Evolutionary conservation across 2,329 filamentous ascomycete genomes (phyloP), one percentile per base, ranked within the genome.

Genomic region (Sordariomycetes sp.): DNA sequence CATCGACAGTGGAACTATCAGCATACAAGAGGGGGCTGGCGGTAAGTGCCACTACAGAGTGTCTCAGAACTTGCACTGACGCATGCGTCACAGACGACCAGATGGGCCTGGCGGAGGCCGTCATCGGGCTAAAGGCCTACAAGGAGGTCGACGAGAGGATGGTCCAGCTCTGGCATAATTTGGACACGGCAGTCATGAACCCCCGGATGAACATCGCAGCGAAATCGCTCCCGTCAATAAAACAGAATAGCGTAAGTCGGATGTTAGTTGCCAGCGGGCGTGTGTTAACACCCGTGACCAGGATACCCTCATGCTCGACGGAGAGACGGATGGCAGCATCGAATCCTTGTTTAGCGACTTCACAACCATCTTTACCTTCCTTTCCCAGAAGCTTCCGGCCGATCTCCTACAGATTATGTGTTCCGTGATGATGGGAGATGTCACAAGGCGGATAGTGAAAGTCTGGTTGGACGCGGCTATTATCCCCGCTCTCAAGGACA

Each of bases 401-500:
- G 76, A 82, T 34, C 71, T 86, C 6, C 67, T 84, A 1, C 71
- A 75, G 53, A 76, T 81, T 1, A 72, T 96, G 1, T 87, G 87
- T 0, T 74, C 78, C 13, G 78, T 81, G 10, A 80, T 96, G 67
- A 80, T 96, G 68, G 84, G 84, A 0, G 76, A 80, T 45, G 70
- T 96, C 10, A 78, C 85, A 10, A 77, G 81, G 6, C 80, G 81
- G 24, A 76, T 96, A 12, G 85, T 90, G 48, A 79, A 79, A 4
- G 75, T 79, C 4, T 95, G 90, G 86, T 77, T 99, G 8, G 81
- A 88, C 35, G 78, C 82, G 15, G 81, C 84, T 1, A 85, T 99
- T 0, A 92, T 94, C 1, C 75, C 85, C 1, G 85, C 87, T 0
- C 74, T 96, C 12, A 75, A 79, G 12, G 84, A 86, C 12, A 84